Evolutionary conservation across 805 yeast genomes (phyloP).

Genomic region (Grigorovia yakushimaensis): DNA sequence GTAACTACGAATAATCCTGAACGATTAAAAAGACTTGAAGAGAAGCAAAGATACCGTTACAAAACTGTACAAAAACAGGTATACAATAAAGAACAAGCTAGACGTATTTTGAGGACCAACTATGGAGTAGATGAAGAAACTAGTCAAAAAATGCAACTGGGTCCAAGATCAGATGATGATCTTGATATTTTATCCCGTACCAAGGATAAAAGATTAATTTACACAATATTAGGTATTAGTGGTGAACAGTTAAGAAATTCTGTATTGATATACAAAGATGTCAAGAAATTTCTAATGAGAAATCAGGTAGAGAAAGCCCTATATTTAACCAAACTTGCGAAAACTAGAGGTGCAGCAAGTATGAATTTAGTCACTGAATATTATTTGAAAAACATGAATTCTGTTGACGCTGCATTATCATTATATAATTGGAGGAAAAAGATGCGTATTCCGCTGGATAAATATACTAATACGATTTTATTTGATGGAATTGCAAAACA

Average conservation of each 20-base stretch:
- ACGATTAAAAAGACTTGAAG: not conserved
- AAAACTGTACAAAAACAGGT: not conserved
- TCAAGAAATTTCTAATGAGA: constrained; percentile 39
- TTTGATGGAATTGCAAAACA: constrained; percentile 37
- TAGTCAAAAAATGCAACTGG: constrained; percentile 16
- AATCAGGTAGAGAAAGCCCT: constrained; percentile 46
- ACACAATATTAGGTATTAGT: constrained; percentile 49
- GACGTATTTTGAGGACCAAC: not conserved
- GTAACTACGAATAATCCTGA: not conserved
- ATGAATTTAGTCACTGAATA: constrained; percentile 53
- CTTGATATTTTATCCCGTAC: constrained; percentile 22
- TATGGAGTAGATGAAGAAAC: not conserved
- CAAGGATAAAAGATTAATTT: constrained; percentile 38
- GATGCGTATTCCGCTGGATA: constrained; percentile 47
- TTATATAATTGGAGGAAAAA: constrained; percentile 47
- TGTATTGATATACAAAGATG: constrained; percentile 43
- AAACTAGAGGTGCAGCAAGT: constrained; percentile 44
- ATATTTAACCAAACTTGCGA: constrained; percentile 39
- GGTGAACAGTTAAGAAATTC: constrained; percentile 52
- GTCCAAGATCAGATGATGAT: constrained; percentile 31
- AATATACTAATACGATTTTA: constrained; percentile 37
- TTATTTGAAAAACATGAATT: constrained; percentile 33
- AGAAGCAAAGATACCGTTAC: not conserved
- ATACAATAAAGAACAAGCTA: not conserved
- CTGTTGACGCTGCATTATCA: constrained; percentile 40